Evolutionary conservation across 805 yeast species (phyloP).

Genomic region (Starmerella roubikii): DNA sequence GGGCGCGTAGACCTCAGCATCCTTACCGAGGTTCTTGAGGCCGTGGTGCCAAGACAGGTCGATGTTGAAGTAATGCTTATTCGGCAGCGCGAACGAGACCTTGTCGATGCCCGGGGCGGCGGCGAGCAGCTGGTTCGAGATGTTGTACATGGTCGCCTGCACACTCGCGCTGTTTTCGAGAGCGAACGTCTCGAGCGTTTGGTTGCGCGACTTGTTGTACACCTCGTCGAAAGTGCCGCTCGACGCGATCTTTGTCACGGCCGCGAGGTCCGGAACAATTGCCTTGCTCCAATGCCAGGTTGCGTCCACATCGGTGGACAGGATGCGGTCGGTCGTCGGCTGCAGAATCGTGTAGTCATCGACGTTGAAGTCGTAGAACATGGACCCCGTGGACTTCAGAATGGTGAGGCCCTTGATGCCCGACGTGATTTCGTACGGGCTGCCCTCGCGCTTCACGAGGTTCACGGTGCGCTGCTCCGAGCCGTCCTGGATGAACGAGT

Average conservation of each 20-base stretch:
- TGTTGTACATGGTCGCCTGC: slow-evolving; percentile 93
- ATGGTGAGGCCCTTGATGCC: slow-evolving; percentile 69
- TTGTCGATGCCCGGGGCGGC: slow-evolving; percentile 41
- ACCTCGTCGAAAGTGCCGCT: slow-evolving; percentile 51
- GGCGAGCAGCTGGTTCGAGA: slow-evolving; percentile 60
- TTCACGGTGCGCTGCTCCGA: slow-evolving; percentile 55
- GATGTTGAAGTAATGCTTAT: slow-evolving; percentile 77
- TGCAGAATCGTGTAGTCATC: slow-evolving; percentile 82
- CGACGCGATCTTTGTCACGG: slow-evolving; percentile 20
- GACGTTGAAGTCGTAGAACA: slow-evolving; percentile 74
- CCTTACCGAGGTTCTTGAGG: slow-evolving; percentile 41
- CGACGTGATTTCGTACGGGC: slow-evolving; percentile 46
- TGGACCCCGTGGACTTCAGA: slow-evolving; percentile 80
- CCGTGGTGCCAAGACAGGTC: slow-evolving; percentile 76
- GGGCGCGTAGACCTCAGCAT: slow-evolving; percentile 78
- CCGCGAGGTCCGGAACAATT: slow-evolving; percentile 24
- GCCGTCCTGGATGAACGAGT: slow-evolving; percentile 76
- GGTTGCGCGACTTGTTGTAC: slow-evolving; percentile 46
- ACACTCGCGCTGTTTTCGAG: slow-evolving; percentile 83
- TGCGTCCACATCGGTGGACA: slow-evolving; percentile 75
- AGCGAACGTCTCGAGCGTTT: slow-evolving; percentile 69
- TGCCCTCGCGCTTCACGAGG: slow-evolving; percentile 23
- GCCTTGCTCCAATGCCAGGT: slow-evolving; percentile 51
- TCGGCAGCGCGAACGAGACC: slow-evolving; percentile 71
- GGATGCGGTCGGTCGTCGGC: slow-evolving; percentile 72